phyloP scores from a whole-genome alignment of 345 rosid genomes.

The rapeseed (Brassica napus) region DNA sequence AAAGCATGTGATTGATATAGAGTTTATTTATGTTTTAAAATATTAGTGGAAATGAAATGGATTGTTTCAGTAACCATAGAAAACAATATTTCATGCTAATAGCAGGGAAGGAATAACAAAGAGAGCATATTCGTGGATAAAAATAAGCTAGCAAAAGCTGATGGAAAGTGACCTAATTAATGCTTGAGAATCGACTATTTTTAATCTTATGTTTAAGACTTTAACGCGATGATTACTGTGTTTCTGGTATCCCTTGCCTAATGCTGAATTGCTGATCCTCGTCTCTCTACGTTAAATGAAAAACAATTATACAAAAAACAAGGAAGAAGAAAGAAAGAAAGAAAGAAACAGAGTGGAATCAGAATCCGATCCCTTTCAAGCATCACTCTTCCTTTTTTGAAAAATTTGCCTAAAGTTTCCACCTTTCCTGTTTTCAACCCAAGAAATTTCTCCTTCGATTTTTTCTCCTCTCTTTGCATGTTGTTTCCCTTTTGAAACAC shows the following conservation, averaged over 20 bases:
- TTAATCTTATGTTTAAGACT: neutral
- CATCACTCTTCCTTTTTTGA: constrained; percentile 30
- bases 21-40: neutral
- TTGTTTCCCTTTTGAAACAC: constrained; percentile 28
- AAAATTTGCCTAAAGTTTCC: constrained; percentile 31
- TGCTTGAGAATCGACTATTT: constrained; percentile 5
- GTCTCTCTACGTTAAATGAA: neutral
- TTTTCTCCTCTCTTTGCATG: constrained; percentile 15
- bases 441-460: constrained; percentile 10
- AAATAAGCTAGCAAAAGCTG: constrained; percentile 19
- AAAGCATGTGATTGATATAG: neutral
- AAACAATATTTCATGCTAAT: neutral
- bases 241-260: neutral
- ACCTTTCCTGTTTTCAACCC: constrained; percentile 27
- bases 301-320: neutral
- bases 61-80: neutral
- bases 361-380: constrained; percentile 33
- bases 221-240: neutral
- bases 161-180: constrained; percentile 31
- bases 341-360: constrained; percentile 31
- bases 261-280: neutral
- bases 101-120: neutral
- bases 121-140: constrained; percentile 19
- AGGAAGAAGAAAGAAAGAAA: neutral
- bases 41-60: neutral